Evolutionary conservation across 2,329 filamentous ascomycete genomes (phyloP), one percentile per base, ranked within the genome.

Genomic region (Cadophora luteo-olivacea): DNA sequence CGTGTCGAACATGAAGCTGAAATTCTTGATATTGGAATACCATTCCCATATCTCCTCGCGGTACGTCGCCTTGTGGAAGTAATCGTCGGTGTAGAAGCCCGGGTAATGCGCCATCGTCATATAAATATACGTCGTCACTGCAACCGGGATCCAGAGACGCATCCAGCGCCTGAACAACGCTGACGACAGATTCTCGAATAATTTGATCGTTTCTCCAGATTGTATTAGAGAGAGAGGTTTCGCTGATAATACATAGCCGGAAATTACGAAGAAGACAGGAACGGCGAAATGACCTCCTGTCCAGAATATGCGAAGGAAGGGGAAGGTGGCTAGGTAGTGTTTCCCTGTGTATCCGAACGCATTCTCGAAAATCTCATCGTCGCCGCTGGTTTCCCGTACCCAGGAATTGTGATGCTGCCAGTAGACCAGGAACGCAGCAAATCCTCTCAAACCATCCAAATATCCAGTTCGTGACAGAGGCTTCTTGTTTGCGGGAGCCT

Each of bases 1-100:
- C 8, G 82, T 82, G 52, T 86, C 85, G 79, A 87, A 92, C 49
- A 91, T 76, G 75, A 89, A 92, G 78, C 85, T 91, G 79, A 89
- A 91, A 77, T 91, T 91, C 76, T 91, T 92, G 75, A 87, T 81
- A 75, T 91, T 87, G 69, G 48, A 32, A 55, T 78, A 78, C 74
- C 75, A 78, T 16, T 73, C 71, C 72, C 72, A 75, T 11, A 76
- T 19, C 64, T 76, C 75, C 3, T 72, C 72, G 14, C 69, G 63
- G 55, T 68, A 76, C 1, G 67, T 76, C 8, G 51, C 25, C 55
- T 76, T 49, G 48, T 71, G 69, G 12, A 67, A 64, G 4, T 69
- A 68, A 29, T 65, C 68, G 24, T 66, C 66, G 0, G 72, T 75
- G 70, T 69, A 77, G 25, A 77, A 67, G 16, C 72, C 74, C 57